phyloP scores from a whole-genome alignment of 2,329 filamentous ascomycete genomes.

The Sclerotinia sclerotiorum region DNA sequence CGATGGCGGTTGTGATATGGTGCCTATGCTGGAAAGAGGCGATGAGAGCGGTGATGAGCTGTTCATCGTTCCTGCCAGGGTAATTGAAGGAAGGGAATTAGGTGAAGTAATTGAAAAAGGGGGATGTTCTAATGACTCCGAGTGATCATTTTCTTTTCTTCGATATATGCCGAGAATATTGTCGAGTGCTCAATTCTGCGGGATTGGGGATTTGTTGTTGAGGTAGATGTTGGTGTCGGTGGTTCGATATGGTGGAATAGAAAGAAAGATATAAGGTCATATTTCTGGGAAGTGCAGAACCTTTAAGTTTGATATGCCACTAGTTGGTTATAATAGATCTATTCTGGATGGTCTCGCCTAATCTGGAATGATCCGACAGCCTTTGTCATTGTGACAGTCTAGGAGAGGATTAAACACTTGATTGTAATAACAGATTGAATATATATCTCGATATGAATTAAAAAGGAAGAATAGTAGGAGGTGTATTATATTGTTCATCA shows the following conservation, averaged over 20 bases:
- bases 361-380: background rate
- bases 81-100: constrained; percentile 1
- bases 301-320: constrained; percentile 11
- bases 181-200: background rate
- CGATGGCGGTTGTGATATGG: constrained; percentile 40
- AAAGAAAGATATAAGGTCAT: background rate
- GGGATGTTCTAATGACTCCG: constrained; percentile 18
- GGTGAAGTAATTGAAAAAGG: constrained; percentile 11
- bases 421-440: no score
- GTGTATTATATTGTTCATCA: background rate
- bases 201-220: background rate
- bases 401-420: no score
- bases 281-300: background rate
- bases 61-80: constrained; percentile 13
- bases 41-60: constrained; percentile 38
- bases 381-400: no score
- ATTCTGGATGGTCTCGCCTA: constrained; percentile 4
- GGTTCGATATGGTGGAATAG: background rate
- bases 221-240: background rate
- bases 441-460: background rate
- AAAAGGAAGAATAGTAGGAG: background rate
- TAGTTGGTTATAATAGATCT: background rate
- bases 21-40: constrained; percentile 40
- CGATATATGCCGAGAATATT: background rate
- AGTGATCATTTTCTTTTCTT: constrained; percentile 22